Base-by-base conservation (phyloP, 2,329 filamentous ascomycete species). In the Alternaria panax region DNA sequence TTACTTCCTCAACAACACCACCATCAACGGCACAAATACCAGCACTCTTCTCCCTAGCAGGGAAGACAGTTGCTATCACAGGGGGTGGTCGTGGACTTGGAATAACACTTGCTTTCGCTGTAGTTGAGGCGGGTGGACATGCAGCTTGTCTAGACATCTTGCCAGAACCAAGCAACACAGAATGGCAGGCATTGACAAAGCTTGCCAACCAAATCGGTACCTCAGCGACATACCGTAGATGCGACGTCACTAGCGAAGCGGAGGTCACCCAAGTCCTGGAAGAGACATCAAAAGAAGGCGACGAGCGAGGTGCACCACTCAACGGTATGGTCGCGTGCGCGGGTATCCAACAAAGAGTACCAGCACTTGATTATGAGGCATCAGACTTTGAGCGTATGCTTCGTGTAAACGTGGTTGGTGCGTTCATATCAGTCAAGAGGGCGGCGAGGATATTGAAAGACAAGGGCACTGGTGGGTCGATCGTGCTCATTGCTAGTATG, bases 401-500 rank as follows among this genome's bases (percentile, higher is more conserved):
- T 51, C 69, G 75, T 52, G 71, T 79, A 12, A 78, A 78, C 8
- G 76, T 79, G 1, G 73, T 73, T 14, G 76, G 76, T n/a, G 75
- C 74, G 0, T 79, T 78, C 34, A 70, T 78, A 40, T 68, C 73
- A 5, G 75, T 75, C 2, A 76, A 77, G 63, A 66, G 69, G 25
- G 71, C 68, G 14, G 75, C 75, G 1, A 66, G 66, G 9, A 70
- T 75, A 75, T 88, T 91, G 85, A 80, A 88, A 22, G 83, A 84
- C 51, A 81, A 86, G 27, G 76, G 79, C 7, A 74, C 80, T 25
- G 79, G 81, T 6, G 88, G 88, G 0, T 90, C 86, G 72, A 85
- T 91, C 60, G 86, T 87, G 14, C 78, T 91, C 70, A 88, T 91
- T 24, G 61, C 61, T 5, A 58, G 53, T 25, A 64, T 64, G 61